phyloP scores from a whole-genome alignment of 2,329 filamentous ascomycete species.

The Trichothecium sympodiale region DNA sequence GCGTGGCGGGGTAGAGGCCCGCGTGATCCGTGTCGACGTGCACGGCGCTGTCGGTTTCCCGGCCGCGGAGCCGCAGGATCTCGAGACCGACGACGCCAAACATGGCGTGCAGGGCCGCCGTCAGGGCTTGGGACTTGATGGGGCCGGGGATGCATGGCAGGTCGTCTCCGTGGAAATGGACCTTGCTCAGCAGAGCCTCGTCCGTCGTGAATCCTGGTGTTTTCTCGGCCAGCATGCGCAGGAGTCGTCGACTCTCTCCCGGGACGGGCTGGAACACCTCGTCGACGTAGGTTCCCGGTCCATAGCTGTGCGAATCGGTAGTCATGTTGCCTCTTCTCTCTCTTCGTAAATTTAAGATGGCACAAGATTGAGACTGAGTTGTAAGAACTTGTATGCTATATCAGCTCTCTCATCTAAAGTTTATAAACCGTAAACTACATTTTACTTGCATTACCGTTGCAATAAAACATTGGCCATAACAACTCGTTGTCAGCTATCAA shows the following conservation, averaged over 20 bases:
- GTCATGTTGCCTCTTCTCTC: too few relatives aligned
- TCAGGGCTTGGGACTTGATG: slow-evolving; percentile 20
- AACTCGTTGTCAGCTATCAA: too few relatives aligned
- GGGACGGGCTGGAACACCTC: slow-evolving; percentile 14
- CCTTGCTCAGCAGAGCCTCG: slow-evolving; percentile 14
- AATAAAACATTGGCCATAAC: too few relatives aligned
- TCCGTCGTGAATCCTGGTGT: slow-evolving; percentile 22
- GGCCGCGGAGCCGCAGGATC: slow-evolving; percentile 19
- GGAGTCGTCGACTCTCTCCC: slow-evolving; percentile 18
- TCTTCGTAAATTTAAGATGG: too few relatives aligned
- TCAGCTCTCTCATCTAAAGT: too few relatives aligned
- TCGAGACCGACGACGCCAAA: slow-evolving; percentile 22
- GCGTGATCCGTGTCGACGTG: slow-evolving; percentile 34
- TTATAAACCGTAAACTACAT: too few relatives aligned
- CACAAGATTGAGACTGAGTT: too few relatives aligned
- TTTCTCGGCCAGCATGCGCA: slow-evolving; percentile 16
- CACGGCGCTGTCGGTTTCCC: slow-evolving; percentile 15
- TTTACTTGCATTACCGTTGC: too few relatives aligned
- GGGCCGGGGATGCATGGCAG: slow-evolving; percentile 22
- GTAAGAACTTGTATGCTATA: too few relatives aligned
- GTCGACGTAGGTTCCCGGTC: slow-evolving; percentile 19
- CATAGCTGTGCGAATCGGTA: slow-evolving; percentile 13
- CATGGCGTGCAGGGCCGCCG: slow-evolving; percentile 22
- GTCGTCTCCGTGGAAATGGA: slow-evolving; percentile 17
- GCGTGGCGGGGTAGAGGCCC: slow-evolving; percentile 19